Evolutionary conservation across 306 rosid genomes (phyloP).

Genomic region (Elaeagnus macrophylla): DNA sequence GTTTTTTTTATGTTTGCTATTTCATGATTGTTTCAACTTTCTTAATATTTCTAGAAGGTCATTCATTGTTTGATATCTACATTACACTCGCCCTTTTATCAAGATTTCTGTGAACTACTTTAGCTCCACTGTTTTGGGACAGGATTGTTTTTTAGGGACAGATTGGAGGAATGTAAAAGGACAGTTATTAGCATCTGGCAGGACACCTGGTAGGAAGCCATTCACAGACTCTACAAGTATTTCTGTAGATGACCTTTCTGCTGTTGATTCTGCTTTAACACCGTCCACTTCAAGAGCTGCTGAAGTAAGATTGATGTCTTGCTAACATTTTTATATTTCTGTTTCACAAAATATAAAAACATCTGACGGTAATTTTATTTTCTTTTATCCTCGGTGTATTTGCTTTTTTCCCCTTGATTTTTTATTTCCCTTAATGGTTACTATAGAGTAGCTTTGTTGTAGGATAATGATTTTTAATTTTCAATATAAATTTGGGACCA

Average conservation of each 20-base stretch:
- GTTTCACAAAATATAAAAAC: not conserved
- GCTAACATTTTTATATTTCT: not conserved
- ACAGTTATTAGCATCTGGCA: conserved; percentile 59
- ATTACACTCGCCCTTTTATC: not conserved
- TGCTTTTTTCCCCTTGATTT: too few species aligned
- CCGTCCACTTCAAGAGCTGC: conserved; percentile 81
- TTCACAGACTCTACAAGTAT: conserved; percentile 67
- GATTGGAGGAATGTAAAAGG: conserved; percentile 91
- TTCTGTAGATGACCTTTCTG: conserved; percentile 63
- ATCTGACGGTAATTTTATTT: too few species aligned
- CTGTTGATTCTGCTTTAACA: conserved; percentile 62
- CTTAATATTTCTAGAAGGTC: not conserved
- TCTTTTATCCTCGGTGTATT: too few species aligned
- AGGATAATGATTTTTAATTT: too few species aligned
- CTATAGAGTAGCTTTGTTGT: too few species aligned
- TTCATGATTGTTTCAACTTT: too few species aligned
- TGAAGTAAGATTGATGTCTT: conserved; percentile 47
- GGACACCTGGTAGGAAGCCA: conserved; percentile 65
- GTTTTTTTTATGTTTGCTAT: too few species aligned
- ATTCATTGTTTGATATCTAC: not conserved
- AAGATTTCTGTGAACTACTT: not conserved
- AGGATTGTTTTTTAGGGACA: conserved; percentile 57
- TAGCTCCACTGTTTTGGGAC: conserved; percentile 3
- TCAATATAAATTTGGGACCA: too few species aligned
- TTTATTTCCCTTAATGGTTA: too few species aligned